These are phyloP conservation scores for Talaromyces borbonicus DNA, from an alignment of 495 filamentous ascomycete genomes.

Conservation along the genomic window DNA sequence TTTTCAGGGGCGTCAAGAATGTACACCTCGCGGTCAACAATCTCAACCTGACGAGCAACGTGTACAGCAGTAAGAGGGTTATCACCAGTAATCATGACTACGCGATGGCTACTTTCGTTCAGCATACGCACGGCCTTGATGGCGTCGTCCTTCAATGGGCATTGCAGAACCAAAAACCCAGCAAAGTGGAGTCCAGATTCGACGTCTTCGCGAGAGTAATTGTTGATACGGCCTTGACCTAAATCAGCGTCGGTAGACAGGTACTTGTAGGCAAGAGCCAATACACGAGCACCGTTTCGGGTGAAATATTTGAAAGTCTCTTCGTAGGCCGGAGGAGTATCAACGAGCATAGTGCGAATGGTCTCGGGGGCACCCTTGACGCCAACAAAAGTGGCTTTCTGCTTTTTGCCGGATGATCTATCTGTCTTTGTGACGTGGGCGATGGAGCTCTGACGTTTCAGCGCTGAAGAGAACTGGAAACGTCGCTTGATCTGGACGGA, in stretches of 20 bases:
- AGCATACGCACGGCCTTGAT: constrained; percentile 91
- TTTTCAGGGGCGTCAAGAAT: constrained; percentile 94
- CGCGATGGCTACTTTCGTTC: constrained; percentile 96
- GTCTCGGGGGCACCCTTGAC: constrained; percentile 98
- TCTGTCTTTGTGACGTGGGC: constrained; percentile 65
- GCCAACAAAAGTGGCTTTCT: constrained; percentile 74
- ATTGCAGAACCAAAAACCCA: constrained; percentile 91
- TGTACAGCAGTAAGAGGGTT: constrained; percentile 96
- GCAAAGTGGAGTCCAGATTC: constrained; percentile 80
- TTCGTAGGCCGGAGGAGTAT: constrained; percentile 80
- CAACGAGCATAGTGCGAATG: constrained; percentile 81
- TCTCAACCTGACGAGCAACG: constrained; percentile 92
- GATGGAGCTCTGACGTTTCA: constrained; percentile 93
- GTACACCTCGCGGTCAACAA: constrained; percentile 89
- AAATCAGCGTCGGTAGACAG: constrained; percentile 71
- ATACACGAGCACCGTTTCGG: constrained; percentile 82
- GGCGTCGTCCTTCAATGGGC: constrained; percentile 93
- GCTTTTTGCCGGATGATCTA: constrained; percentile 58
- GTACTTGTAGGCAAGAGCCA: constrained; percentile 90
- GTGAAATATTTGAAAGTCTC: constrained; percentile 99
- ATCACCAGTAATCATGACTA: constrained; percentile 99
- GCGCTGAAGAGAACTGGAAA: constrained; percentile 95
- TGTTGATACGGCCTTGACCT: constrained; percentile 76
- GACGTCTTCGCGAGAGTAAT: constrained; percentile 83
- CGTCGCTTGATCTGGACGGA: constrained; percentile 86